Evolutionary conservation across 192 early-diverging fungal species (phyloP).

Genomic region (Martensiomyces pterosporus): DNA sequence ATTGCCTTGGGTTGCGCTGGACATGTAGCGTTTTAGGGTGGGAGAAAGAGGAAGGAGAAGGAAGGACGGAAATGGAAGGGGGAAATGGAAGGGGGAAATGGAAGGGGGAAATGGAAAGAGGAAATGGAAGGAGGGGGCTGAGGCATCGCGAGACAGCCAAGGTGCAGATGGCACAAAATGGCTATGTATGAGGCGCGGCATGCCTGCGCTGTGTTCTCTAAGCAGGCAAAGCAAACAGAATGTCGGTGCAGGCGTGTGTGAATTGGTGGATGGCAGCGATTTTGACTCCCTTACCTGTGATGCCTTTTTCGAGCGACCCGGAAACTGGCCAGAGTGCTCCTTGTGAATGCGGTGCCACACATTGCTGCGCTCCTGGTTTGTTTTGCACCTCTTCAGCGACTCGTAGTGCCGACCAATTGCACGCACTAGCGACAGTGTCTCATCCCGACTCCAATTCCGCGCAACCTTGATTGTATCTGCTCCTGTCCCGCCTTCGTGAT

Average conservation of each 20-base stretch:
- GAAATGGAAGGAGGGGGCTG: no score
- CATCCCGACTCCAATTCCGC: slow-evolving; percentile 49
- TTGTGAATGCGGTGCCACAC: slow-evolving; percentile 51
- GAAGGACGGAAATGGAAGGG: no score
- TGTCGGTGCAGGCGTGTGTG: background rate
- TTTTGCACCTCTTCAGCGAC: slow-evolving; percentile 43
- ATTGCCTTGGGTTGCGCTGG: no score
- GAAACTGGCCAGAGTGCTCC: slow-evolving; percentile 49
- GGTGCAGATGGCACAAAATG: no score
- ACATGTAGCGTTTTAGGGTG: no score
- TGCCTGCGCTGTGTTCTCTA: no score
- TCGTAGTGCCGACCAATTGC: slow-evolving; percentile 49
- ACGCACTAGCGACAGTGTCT: slow-evolving; percentile 45
- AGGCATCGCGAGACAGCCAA: no score
- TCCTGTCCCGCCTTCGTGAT: background rate
- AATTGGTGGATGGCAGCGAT: background rate
- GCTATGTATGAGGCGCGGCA: no score
- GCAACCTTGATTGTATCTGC: slow-evolving; percentile 28
- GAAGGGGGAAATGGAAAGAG: no score
- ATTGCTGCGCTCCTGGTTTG: slow-evolving; percentile 52
- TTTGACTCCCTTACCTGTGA: slow-evolving; percentile 31
- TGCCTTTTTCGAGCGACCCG: slow-evolving; percentile 47
- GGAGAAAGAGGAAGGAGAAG: no score
- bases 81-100: no score
- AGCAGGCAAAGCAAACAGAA: slow-evolving; percentile 2